phyloP scores from a whole-genome alignment of 2,329 filamentous ascomycete genomes.

The Aspergillus quadrilineatus region DNA sequence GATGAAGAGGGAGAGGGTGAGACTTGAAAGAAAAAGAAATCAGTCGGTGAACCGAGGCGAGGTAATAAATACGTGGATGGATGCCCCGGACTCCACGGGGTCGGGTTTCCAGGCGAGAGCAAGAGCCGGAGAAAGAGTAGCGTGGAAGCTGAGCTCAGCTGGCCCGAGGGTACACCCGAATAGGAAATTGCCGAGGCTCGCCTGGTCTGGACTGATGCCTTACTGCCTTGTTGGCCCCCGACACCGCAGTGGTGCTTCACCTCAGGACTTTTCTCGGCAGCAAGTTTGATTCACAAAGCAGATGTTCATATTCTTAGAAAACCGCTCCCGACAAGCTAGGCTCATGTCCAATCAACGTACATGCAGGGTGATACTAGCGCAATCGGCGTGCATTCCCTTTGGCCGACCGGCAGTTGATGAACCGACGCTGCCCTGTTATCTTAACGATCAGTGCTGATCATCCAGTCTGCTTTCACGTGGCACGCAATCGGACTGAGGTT shows the following conservation, averaged over 20 bases:
- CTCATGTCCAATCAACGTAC: neutral
- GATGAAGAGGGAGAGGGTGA: neutral
- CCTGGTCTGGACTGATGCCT: neutral
- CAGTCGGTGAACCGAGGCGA: neutral
- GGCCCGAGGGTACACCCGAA: conserved; percentile 4
- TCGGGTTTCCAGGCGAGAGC: neutral
- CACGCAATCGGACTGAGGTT: no score
- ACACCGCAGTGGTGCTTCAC: neutral
- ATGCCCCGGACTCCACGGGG: conserved; percentile 5
- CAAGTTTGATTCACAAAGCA: neutral
- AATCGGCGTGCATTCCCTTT: neutral
- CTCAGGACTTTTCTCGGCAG: neutral
- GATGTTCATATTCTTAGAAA: neutral
- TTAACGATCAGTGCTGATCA: conserved; percentile 2
- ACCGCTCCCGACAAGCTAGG: neutral
- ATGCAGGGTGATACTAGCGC: neutral
- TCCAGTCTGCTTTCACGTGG: neutral
- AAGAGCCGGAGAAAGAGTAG: neutral
- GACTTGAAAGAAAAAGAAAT: conserved; percentile 6
- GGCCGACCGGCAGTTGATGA: neutral
- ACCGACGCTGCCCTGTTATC: conserved; percentile 1
- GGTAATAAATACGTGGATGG: conserved; percentile 7
- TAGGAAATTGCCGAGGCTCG: conserved; percentile 2
- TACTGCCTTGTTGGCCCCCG: neutral
- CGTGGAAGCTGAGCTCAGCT: neutral